Percentiles rank a stretch among this genome's conserved stretches.
Conservation (phyloP, 306 rosid genomes). For the Benincasa hispida region DNA sequence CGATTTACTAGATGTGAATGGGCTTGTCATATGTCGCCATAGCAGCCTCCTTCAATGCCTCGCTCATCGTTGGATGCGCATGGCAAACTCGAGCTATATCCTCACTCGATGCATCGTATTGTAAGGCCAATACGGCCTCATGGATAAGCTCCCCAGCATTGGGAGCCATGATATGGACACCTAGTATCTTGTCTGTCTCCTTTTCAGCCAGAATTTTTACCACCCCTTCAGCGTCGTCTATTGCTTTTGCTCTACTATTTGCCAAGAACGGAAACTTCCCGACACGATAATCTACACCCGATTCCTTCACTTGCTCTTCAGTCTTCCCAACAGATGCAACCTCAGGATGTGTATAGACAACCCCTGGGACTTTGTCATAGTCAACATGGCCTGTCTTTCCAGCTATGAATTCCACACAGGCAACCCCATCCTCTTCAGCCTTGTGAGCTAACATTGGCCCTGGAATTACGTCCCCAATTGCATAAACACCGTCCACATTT, state of each 20-base stretch:
- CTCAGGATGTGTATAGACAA: slow-evolving; percentile 87
- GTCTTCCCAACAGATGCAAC: slow-evolving; percentile 93
- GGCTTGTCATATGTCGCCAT: slow-evolving; percentile 99
- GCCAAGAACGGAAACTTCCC: slow-evolving; percentile 94
- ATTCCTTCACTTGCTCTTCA: slow-evolving; percentile 84
- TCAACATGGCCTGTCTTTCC: slow-evolving; percentile 92
- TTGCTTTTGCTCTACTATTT: slow-evolving; percentile 96
- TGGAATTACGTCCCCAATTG: slow-evolving; percentile 94
- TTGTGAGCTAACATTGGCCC: slow-evolving; percentile 99
- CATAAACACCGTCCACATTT: slow-evolving; percentile 65
- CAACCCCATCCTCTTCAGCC: slow-evolving; percentile 98
- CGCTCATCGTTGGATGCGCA: slow-evolving; percentile 96
- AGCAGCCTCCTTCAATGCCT: slow-evolving; percentile 96
- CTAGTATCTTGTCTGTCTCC: slow-evolving; percentile 89
- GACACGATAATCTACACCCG: slow-evolving; percentile 57
- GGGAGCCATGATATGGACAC: slow-evolving; percentile 91
- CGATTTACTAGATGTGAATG: slow-evolving; percentile 44
- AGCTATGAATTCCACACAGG: slow-evolving; percentile 95
- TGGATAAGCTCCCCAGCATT: slow-evolving; percentile 98
- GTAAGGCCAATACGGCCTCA: slow-evolving; percentile 77
- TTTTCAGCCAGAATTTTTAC: slow-evolving; percentile 85
- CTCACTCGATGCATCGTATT: slow-evolving; percentile 81
- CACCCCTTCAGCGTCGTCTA: slow-evolving; percentile 85
- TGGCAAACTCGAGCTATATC: slow-evolving; percentile 99
- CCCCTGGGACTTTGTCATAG: slow-evolving; percentile 97